A percentile compares a stretch with the other conserved stretches of the same genome.
Conservation (phyloP, 2,329 filamentous ascomycete genomes). For the Microcyclosporella mali region DNA sequence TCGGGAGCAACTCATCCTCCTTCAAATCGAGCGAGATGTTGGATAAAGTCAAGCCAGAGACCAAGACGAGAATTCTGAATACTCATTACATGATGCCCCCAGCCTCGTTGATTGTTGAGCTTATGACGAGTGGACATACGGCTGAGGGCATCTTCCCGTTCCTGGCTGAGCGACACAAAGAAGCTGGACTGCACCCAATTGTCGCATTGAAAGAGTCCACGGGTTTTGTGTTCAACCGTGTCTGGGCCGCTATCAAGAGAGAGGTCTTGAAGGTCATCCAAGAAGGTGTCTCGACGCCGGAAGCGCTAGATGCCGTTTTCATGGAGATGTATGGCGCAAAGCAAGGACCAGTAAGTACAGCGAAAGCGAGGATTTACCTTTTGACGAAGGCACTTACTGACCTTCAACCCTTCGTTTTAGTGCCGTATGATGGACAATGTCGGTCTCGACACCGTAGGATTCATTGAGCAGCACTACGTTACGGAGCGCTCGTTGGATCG, state of each 20-base stretch:
- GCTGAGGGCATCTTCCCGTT: constrained; percentile 41
- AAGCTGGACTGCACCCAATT: constrained; percentile 40
- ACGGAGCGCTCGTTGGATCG: constrained; percentile 41
- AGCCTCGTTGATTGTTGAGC: constrained; percentile 46
- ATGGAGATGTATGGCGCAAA: constrained; percentile 26
- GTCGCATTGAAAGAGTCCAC: constrained; percentile 46
- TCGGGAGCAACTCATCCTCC: constrained; percentile 49
- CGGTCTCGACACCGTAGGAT: constrained; percentile 48
- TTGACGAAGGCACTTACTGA: too few species aligned
- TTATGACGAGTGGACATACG: constrained; percentile 50
- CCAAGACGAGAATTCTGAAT: constrained; percentile 41
- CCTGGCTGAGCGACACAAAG: constrained; percentile 36
- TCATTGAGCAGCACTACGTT: constrained; percentile 51
- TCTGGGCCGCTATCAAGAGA: constrained; percentile 54
- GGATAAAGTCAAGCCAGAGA: constrained; percentile 34
- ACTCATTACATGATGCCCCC: constrained; percentile 38
- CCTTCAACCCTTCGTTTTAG: too few species aligned
- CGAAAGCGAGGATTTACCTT: too few species aligned
- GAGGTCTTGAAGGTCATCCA: constrained; percentile 46
- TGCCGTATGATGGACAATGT: constrained; percentile 45
- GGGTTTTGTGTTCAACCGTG: constrained; percentile 50
- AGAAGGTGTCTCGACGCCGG: constrained; percentile 45
- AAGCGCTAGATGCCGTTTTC: constrained; percentile 48
- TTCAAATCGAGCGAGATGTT: constrained; percentile 49
- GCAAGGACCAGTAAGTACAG: too few species aligned